These are phyloP conservation scores for Pichia nakasei DNA, from an alignment of 805 yeast genomes.

Conservation along the genomic window DNA sequence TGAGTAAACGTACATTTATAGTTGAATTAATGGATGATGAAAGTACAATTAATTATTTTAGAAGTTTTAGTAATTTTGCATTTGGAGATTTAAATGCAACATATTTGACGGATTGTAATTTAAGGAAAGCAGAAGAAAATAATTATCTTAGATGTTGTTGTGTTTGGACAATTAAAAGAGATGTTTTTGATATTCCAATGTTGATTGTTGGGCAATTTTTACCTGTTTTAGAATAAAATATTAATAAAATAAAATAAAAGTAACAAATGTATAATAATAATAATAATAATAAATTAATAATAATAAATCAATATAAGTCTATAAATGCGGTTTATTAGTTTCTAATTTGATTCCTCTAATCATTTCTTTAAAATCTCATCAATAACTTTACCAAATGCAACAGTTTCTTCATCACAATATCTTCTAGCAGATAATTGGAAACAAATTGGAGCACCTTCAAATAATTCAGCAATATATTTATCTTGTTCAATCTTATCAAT, in stretches of 20 bases:
- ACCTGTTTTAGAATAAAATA: conserved; percentile 41
- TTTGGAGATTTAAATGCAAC: conserved; percentile 55
- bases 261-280: too few species aligned
- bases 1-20: conserved; percentile 56
- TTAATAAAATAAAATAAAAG: too few species aligned
- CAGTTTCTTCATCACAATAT: conserved; percentile 49
- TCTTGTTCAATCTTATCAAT: conserved; percentile 41
- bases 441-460: conserved; percentile 46
- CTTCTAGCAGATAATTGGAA: conserved; percentile 47
- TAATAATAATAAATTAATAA: too few species aligned
- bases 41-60: conserved; percentile 63
- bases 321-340: too few species aligned
- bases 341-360: too few species aligned
- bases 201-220: conserved; percentile 73
- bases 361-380: conserved; percentile 16
- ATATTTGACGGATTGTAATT: conserved; percentile 42
- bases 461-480: conserved; percentile 38
- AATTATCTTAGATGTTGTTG: conserved; percentile 53
- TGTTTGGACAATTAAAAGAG: conserved; percentile 80
- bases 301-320: too few species aligned
- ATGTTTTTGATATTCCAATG: conserved; percentile 79
- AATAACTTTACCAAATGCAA: conserved; percentile 28
- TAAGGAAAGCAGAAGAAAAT: conserved; percentile 29
- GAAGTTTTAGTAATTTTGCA: conserved; percentile 61
- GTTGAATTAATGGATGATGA: conserved; percentile 80